Conservation (phyloP, 106 monocot genomes). For the Allium sativum region DNA sequence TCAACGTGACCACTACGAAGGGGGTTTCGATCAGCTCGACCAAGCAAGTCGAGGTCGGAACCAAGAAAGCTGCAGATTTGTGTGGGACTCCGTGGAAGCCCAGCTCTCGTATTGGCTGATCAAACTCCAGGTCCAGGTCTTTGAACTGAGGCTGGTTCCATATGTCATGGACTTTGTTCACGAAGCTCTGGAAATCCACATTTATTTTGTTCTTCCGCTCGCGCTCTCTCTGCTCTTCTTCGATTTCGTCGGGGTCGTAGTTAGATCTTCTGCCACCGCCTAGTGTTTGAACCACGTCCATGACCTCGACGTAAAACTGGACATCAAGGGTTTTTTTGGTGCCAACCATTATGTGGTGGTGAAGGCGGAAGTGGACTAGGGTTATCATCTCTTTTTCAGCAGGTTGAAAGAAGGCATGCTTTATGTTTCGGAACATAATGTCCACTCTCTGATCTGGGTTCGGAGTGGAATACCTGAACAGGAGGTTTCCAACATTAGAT, state of each 20-base stretch:
- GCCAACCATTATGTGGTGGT: slow-evolving; percentile 97
- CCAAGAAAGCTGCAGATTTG: slow-evolving; percentile 85
- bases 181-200: slow-evolving; percentile 87
- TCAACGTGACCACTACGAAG: slow-evolving; percentile 67
- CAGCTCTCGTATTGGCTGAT: slow-evolving; percentile 83
- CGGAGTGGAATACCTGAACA: slow-evolving; percentile 48
- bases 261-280: slow-evolving; percentile 76
- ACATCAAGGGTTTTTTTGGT: slow-evolving; percentile 94
- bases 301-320: slow-evolving; percentile 93
- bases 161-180: slow-evolving; percentile 73
- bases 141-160: slow-evolving; percentile 84
- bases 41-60: slow-evolving; percentile 84
- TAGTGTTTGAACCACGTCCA: slow-evolving; percentile 95
- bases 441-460: slow-evolving; percentile 79
- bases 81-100: slow-evolving; percentile 95
- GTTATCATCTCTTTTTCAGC: slow-evolving; percentile 98
- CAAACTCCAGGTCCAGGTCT: slow-evolving; percentile 81
- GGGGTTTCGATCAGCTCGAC: slow-evolving; percentile 94
- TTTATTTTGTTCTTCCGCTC: slow-evolving; percentile 88
- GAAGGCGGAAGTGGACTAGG: slow-evolving; percentile 78
- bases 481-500: slow-evolving; percentile 45
- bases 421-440: slow-evolving; percentile 83
- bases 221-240: slow-evolving; percentile 95
- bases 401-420: slow-evolving; percentile 98
- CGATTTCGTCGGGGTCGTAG: slow-evolving; percentile 88